Evolutionary conservation across 2,329 filamentous ascomycete species (phyloP).

Genomic region (Alternaria consortialis): DNA sequence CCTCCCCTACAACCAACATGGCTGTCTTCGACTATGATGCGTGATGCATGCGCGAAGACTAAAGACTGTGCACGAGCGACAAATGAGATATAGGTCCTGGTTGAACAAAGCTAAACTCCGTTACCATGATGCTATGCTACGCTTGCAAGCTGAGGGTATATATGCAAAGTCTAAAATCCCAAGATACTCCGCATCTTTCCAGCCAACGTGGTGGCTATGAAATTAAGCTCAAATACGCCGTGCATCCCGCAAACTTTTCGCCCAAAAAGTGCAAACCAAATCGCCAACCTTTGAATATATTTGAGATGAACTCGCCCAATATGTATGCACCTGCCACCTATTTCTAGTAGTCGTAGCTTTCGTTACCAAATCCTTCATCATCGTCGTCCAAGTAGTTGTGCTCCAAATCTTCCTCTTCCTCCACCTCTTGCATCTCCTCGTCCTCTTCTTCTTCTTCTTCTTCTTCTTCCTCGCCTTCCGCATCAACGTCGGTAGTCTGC

Average conservation of each 20-base stretch:
- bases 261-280: conserved; percentile 8
- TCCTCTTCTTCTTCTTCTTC: conserved; percentile 29
- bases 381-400: conserved; percentile 54
- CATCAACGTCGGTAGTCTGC: conserved; percentile 19
- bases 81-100: neutral
- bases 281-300: neutral
- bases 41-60: neutral
- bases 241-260: neutral
- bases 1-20: conserved; percentile 41
- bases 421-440: conserved; percentile 48
- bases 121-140: conserved; percentile 20
- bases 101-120: conserved; percentile 13
- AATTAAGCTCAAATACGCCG: conserved; percentile 5
- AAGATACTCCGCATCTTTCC: neutral
- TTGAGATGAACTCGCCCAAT: neutral
- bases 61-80: neutral
- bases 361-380: conserved; percentile 55
- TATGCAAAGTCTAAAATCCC: conserved; percentile 11
- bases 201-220: neutral
- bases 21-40: neutral
- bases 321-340: neutral
- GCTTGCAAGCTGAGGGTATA: conserved; percentile 25
- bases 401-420: conserved; percentile 52
- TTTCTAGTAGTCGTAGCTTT: conserved; percentile 43
- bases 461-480: conserved; percentile 31